Percentiles rank a stretch among this genome's conserved stretches.
Conservation (phyloP, 352 stramenopile species). For the Phytophthora kernoviae region DNA sequence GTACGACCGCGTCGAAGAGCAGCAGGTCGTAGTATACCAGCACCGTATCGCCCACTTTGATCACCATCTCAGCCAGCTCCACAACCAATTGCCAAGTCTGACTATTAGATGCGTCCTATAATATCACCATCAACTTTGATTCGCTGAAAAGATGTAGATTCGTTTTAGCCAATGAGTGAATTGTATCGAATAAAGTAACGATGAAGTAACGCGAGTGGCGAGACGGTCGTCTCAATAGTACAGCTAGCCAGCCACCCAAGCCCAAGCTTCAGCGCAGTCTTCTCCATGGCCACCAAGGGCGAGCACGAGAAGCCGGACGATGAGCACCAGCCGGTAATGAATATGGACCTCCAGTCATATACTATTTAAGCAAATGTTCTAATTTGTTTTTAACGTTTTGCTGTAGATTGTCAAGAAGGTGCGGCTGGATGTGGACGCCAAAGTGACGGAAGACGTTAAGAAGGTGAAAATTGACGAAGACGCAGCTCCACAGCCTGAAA, state of each 20-base stretch:
- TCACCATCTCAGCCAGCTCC: too few species aligned
- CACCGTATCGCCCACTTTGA: conserved; percentile 28
- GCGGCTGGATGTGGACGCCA: conserved; percentile 52
- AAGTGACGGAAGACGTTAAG: conserved; percentile 55
- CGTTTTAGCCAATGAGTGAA: neutral
- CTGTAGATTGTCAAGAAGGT: conserved; percentile 63
- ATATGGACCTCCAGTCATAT: neutral
- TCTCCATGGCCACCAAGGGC: conserved; percentile 68
- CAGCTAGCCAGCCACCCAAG: conserved; percentile 8
- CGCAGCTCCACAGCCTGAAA: conserved; percentile 24
- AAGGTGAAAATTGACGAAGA: conserved; percentile 48
- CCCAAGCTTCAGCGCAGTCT: conserved; percentile 1
- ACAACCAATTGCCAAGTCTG: neutral
- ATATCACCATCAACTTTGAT: neutral
- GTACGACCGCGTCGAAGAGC: conserved; percentile 33
- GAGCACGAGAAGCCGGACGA: conserved; percentile 78
- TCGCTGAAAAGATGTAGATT: neutral
- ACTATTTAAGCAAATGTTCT: conserved; percentile 1
- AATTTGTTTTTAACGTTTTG: conserved; percentile 1
- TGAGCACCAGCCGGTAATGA: conserved; percentile 56
- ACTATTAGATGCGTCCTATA: neutral
- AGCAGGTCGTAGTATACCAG: conserved; percentile 44
- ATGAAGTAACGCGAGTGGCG: conserved; percentile 17
- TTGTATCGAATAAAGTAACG: too few species aligned
- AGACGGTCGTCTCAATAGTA: neutral